phyloP scores from a whole-genome alignment of 2,329 filamentous ascomycete species.

The Alternaria ethzedia region DNA sequence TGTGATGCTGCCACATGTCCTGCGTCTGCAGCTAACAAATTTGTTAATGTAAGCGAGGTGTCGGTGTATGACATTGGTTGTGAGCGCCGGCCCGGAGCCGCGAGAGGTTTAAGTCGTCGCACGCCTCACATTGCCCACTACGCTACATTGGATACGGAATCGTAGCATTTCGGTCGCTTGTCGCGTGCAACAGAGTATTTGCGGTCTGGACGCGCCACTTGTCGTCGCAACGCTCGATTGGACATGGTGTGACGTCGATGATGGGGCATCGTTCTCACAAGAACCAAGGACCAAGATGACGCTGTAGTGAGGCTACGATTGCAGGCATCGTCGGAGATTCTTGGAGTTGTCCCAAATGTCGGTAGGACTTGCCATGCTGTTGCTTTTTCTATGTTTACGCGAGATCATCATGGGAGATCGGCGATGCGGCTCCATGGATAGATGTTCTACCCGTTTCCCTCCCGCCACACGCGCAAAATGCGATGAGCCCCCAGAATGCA shows the following conservation, averaged over 20 bases:
- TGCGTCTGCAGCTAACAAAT: slow-evolving; percentile 47
- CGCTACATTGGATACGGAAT: slow-evolving; percentile 21
- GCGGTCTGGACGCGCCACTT: slow-evolving; percentile 34
- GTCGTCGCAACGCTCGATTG: slow-evolving; percentile 33
- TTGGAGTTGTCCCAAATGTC: slow-evolving; percentile 1
- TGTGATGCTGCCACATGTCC: slow-evolving; percentile 50
- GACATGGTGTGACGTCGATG: slow-evolving; percentile 30
- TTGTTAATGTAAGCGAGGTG: slow-evolving; percentile 35
- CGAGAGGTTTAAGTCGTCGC: slow-evolving; percentile 31
- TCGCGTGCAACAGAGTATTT: slow-evolving; percentile 33
- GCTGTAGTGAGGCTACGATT: slow-evolving; percentile 17
- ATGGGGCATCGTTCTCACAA: slow-evolving; percentile 5
- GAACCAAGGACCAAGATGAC: slow-evolving; percentile 6
- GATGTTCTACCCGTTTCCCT: slow-evolving; percentile 26
- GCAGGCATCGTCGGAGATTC: slow-evolving; percentile 14
- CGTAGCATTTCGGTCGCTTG: slow-evolving; percentile 23
- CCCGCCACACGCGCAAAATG: slow-evolving; percentile 39
- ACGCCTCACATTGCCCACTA: slow-evolving; percentile 38
- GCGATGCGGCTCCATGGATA: slow-evolving; percentile 19
- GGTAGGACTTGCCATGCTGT: slow-evolving; percentile 12
- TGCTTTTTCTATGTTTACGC: slow-evolving; percentile 24
- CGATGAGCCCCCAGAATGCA: slow-evolving; percentile 10
- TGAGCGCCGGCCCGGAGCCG: slow-evolving; percentile 36
- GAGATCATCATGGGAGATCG: slow-evolving; percentile 24
- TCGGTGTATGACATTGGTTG: slow-evolving; percentile 38